phyloP scores from a whole-genome alignment of 176 grass and related monocot genomes.

The Oryza brachyantha region DNA sequence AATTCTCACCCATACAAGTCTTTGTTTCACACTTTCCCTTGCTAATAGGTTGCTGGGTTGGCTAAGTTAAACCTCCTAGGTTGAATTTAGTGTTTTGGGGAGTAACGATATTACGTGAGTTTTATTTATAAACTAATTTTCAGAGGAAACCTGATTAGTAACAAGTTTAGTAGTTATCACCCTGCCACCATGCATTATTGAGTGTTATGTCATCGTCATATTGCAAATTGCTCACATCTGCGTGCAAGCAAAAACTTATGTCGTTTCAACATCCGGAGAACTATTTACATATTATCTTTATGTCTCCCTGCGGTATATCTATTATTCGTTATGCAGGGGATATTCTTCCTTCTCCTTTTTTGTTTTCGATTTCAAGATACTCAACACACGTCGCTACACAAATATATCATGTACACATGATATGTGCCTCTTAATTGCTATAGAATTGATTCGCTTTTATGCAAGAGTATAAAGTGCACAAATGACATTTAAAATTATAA shows the following conservation, averaged over 20 bases:
- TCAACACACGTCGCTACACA: too few relatives aligned
- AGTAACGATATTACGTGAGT: neutral
- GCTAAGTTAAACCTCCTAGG: too few relatives aligned
- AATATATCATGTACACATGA: too few relatives aligned
- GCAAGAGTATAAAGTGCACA: too few relatives aligned
- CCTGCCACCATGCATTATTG: neutral
- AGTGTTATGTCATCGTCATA: neutral
- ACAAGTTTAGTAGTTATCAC: neutral
- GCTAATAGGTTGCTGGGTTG: too few relatives aligned
- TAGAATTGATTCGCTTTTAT: too few relatives aligned
- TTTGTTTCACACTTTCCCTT: neutral
- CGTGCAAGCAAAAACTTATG: neutral
- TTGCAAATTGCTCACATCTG: neutral
- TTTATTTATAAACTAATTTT: neutral
- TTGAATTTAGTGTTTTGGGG: too few relatives aligned
- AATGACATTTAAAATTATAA: too few relatives aligned
- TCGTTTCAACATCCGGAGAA: neutral
- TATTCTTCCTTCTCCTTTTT: neutral
- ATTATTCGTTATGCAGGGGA: neutral
- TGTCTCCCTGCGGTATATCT: neutral
- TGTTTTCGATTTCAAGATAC: too few relatives aligned
- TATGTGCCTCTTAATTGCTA: too few relatives aligned
- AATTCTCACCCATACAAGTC: too few relatives aligned
- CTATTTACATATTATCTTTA: neutral
- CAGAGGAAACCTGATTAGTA: neutral